phyloP scores from a whole-genome alignment of 2,329 filamentous ascomycete genomes.

The Aspergillus intermedius region DNA sequence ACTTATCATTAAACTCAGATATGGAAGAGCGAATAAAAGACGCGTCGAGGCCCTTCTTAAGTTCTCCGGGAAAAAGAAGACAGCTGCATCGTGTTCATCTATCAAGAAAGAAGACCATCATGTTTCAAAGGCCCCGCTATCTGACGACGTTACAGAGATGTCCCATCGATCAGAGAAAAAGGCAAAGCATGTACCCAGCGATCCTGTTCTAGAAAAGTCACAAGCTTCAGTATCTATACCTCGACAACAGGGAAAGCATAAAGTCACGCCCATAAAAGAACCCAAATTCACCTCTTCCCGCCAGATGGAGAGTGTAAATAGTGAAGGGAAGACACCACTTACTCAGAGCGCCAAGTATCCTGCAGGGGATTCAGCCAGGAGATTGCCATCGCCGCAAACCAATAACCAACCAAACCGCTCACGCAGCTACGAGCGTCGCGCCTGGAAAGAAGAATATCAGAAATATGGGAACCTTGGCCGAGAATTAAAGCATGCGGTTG shows the following conservation, averaged over 20 bases:
- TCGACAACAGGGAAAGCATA: constrained; percentile 18
- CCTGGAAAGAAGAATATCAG: constrained; percentile 39
- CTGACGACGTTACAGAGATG: constrained; percentile 1
- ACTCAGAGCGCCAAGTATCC: constrained; percentile 24
- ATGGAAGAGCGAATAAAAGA: constrained; percentile 44
- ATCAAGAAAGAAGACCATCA: constrained; percentile 13
- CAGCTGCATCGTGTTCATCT: constrained; percentile 18
- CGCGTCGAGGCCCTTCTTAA: constrained; percentile 43
- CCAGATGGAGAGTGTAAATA: constrained; percentile 34
- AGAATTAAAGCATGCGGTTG: constrained; percentile 41
- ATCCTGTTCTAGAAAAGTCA: constrained; percentile 28
- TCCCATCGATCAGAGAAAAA: constrained; percentile 6
- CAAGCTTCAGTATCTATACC: constrained; percentile 30
- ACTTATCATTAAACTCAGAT: constrained; percentile 46
- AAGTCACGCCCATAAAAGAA: constrained; percentile 40
- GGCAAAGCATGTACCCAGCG: constrained; percentile 16
- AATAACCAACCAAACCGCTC: constrained; percentile 16
- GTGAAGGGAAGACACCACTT: constrained; percentile 34
- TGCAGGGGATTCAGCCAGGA: constrained; percentile 19
- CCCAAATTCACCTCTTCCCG: constrained; percentile 32
- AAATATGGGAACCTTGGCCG: constrained; percentile 39
- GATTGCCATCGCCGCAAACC: constrained; percentile 22
- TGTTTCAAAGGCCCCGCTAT: constrained; percentile 5
- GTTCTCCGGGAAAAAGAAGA: constrained; percentile 35
- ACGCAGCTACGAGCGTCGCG: constrained; percentile 31